Conservation (phyloP, 1,284 basidiomycete genomes). For the Butyriboletus appendiculatus region DNA sequence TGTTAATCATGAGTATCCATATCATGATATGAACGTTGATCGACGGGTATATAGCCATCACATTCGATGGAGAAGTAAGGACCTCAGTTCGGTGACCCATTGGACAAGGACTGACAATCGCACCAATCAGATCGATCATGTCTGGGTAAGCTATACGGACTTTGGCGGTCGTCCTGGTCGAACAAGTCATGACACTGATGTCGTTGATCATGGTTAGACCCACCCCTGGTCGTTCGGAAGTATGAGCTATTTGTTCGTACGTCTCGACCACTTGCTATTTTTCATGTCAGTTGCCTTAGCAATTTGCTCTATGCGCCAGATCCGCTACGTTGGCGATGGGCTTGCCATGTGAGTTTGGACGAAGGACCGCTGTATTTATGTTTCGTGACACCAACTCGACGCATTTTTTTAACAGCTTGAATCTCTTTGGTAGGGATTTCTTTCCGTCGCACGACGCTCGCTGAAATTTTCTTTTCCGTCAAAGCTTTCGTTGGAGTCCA, state of each 20-base stretch:
- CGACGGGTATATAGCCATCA: no score
- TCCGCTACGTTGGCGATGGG: slow-evolving; percentile 17
- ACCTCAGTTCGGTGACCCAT: no score
- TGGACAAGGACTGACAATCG: no score
- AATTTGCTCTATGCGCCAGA: not conserved
- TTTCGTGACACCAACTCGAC: not conserved
- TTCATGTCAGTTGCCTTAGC: not conserved
- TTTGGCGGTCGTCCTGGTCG: no score
- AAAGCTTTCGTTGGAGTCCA: slow-evolving; percentile 17
- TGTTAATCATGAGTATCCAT: no score
- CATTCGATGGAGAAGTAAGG: no score
- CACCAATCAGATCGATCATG: no score
- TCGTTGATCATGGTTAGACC: no score
- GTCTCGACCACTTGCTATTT: not conserved
- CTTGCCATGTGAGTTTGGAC: slow-evolving; percentile 14
- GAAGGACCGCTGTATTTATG: not conserved
- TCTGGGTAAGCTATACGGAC: no score
- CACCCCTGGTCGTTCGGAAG: not conserved
- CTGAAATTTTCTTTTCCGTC: not conserved
- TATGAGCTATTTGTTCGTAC: slow-evolving; percentile 8
- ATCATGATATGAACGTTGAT: no score
- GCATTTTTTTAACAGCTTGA: slow-evolving; percentile 5
- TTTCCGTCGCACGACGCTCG: no score
- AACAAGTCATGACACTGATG: no score
- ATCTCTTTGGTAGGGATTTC: slow-evolving; percentile 1